Conservation (phyloP, 306 rosid genomes). For the Rosa multiflora region DNA sequence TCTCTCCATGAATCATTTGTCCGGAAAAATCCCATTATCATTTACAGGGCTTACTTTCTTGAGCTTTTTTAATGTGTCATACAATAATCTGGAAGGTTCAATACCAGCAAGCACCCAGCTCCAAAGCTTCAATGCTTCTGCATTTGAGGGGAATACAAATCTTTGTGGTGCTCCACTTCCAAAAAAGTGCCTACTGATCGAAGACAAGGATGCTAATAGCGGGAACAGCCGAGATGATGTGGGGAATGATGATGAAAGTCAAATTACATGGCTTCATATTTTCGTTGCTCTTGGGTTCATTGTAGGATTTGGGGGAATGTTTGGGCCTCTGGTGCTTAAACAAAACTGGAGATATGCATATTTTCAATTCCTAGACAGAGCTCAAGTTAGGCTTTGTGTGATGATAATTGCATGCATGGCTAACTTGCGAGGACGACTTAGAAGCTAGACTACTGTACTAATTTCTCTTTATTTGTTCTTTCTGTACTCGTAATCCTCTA, state of each 20-base stretch:
- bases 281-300: slow-evolving; percentile 1
- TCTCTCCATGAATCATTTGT: background rate
- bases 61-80: background rate
- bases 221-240: background rate
- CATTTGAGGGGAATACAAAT: background rate
- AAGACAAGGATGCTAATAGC: background rate
- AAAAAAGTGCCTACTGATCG: background rate
- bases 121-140: too few species aligned
- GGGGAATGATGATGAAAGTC: background rate
- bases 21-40: background rate
- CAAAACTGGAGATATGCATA: too few species aligned
- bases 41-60: background rate
- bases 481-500: too few species aligned
- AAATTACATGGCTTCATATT: background rate
- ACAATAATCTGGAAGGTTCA: slow-evolving; percentile 1
- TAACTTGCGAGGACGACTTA: too few species aligned
- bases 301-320: slow-evolving; percentile 6
- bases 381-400: too few species aligned
- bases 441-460: too few species aligned
- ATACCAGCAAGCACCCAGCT: background rate
- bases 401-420: too few species aligned
- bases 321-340: too few species aligned
- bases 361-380: too few species aligned
- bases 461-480: too few species aligned
- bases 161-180: slow-evolving; percentile 4